A percentile compares a stretch with the other conserved stretches of the same genome.
phyloP scores from a whole-genome alignment of 768 basidiomycete genomes.

The Fomitopsis pulvina region DNA sequence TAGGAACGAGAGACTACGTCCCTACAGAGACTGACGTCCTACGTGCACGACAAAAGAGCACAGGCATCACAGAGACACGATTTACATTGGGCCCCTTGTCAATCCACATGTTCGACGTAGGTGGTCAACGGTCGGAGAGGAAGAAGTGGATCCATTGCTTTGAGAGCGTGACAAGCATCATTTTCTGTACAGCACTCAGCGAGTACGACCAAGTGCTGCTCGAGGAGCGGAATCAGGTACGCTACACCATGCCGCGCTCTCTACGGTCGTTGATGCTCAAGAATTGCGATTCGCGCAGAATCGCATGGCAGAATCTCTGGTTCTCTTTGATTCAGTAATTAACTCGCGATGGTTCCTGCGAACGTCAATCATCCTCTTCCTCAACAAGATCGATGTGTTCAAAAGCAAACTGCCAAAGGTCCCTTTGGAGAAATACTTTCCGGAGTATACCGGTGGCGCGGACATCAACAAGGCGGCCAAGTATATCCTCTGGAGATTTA shows the following conservation, averaged over 20 bases:
- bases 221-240: conserved; percentile 59
- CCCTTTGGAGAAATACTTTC: conserved; percentile 73
- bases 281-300: conserved; percentile 38
- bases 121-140: conserved; percentile 55
- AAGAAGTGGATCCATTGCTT: conserved; percentile 65
- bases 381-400: conserved; percentile 75
- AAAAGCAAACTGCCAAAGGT: conserved; percentile 67
- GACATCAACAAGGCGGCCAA: conserved; percentile 94
- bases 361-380: conserved; percentile 59
- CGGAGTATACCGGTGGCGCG: conserved; percentile 82
- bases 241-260: neutral
- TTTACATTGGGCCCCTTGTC: conserved; percentile 58
- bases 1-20: conserved; percentile 73
- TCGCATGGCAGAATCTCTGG: conserved; percentile 68
- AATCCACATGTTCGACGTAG: conserved; percentile 74
- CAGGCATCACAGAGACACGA: conserved; percentile 86
- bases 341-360: conserved; percentile 75
- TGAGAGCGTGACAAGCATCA: conserved; percentile 74
- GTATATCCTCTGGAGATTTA: conserved; percentile 92
- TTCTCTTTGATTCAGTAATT: conserved; percentile 72
- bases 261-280: neutral
- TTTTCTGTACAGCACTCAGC: conserved; percentile 69
- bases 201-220: conserved; percentile 72
- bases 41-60: conserved; percentile 82
- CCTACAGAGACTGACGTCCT: conserved; percentile 86